Conservation (phyloP, 495 filamentous ascomycete species). For the Pyrenula aspistea region DNA sequence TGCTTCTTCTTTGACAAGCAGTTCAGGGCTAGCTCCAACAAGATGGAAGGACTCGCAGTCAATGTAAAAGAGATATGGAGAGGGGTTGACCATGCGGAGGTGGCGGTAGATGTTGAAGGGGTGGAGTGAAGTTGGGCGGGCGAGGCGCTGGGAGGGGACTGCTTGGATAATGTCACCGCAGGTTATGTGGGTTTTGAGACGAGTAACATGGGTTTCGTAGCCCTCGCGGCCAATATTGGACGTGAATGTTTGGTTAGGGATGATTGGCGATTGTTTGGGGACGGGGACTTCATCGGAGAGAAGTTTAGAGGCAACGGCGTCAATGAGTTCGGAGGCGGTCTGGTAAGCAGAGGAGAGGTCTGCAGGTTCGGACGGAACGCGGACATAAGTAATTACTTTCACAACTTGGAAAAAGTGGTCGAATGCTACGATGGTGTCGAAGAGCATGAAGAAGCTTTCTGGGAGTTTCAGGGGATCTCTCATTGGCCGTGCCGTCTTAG, state of each 20-base stretch:
- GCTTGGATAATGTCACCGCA: constrained; percentile 94
- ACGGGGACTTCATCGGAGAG: constrained; percentile 62
- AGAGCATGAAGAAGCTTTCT: constrained; percentile 95
- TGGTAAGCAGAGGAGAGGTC: constrained; percentile 51
- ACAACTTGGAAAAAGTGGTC: constrained; percentile 88
- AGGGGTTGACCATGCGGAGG: constrained; percentile 88
- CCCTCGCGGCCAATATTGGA: constrained; percentile 86
- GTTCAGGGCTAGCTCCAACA: constrained; percentile 85
- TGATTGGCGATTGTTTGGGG: constrained; percentile 62
- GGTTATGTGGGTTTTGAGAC: constrained; percentile 75
- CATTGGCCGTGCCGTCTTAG: constrained; percentile 73
- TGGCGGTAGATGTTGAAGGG: constrained; percentile 98
- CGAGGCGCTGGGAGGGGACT: constrained; percentile 86
- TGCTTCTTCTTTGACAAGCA: constrained; percentile 79
- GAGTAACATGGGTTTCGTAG: constrained; percentile 75
- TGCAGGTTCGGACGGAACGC: constrained; percentile 30
- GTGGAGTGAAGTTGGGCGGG: constrained; percentile 78
- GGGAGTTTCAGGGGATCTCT: constrained; percentile 81
- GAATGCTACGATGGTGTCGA: constrained; percentile 88
- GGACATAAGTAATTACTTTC: constrained; percentile 83
- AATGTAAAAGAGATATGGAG: constrained; percentile 93
- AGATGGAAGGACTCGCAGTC: constrained; percentile 86
- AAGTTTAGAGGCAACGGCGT: constrained; percentile 54
- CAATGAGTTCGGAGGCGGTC: constrained; percentile 47
- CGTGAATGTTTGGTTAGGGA: constrained; percentile 61